These are phyloP conservation scores for Trichothecium roseum DNA, from an alignment of 2,329 filamentous ascomycete species.

Conservation along the genomic window DNA sequence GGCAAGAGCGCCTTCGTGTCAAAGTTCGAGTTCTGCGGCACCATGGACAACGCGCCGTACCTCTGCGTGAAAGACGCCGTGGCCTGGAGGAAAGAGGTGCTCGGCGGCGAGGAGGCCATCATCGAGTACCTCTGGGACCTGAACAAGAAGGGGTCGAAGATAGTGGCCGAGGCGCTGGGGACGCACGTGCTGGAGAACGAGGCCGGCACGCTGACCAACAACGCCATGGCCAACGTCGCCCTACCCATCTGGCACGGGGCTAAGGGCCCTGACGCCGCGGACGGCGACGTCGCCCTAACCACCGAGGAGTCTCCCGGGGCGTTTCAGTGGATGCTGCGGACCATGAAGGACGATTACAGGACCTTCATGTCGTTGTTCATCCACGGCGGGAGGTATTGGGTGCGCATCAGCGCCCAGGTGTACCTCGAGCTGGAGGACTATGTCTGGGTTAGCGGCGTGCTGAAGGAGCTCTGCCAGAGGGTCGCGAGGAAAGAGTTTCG, in stretches of 20 bases:
- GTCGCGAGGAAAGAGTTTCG: slow-evolving; percentile 24
- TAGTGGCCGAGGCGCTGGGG: slow-evolving; percentile 51
- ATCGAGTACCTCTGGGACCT: slow-evolving; percentile 51
- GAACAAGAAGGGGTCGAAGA: slow-evolving; percentile 51
- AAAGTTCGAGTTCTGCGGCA: slow-evolving; percentile 70
- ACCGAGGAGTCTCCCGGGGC: slow-evolving; percentile 23
- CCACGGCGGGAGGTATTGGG: slow-evolving; percentile 56
- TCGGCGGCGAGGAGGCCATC: slow-evolving; percentile 67
- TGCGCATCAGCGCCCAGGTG: slow-evolving; percentile 67
- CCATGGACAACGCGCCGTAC: slow-evolving; percentile 61
- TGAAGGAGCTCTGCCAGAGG: slow-evolving; percentile 39
- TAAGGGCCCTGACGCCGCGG: slow-evolving; percentile 10
- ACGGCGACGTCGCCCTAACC: slow-evolving; percentile 16
- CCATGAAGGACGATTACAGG: slow-evolving; percentile 47
- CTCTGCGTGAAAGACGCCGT: slow-evolving; percentile 63
- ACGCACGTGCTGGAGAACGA: slow-evolving; percentile 64
- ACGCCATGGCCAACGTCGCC: slow-evolving; percentile 62
- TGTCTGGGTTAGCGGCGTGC: slow-evolving; percentile 49
- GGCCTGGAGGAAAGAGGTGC: slow-evolving; percentile 54
- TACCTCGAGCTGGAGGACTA: slow-evolving; percentile 79
- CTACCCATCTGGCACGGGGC: slow-evolving; percentile 47
- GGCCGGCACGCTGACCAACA: slow-evolving; percentile 49
- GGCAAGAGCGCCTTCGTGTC: slow-evolving; percentile 50
- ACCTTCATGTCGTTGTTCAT: slow-evolving; percentile 61
- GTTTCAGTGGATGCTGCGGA: slow-evolving; percentile 46